A percentile compares a stretch with the other conserved stretches of the same genome.
Conservation (phyloP, 305 asterid genomes). For the Petunia hybrid region DNA sequence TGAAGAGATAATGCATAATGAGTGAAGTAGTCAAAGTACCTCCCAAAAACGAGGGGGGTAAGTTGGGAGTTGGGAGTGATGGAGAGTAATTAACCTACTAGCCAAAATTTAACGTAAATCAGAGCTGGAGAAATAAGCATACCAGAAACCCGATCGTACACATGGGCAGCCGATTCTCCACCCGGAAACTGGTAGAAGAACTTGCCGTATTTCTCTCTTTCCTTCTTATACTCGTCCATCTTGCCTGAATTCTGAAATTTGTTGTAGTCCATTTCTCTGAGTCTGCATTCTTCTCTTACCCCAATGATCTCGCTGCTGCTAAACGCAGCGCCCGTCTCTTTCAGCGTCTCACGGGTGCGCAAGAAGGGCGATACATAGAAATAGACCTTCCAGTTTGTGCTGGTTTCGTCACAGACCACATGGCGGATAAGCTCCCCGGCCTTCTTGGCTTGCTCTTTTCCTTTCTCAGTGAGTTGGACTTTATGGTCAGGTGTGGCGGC, state of each 20-base stretch:
- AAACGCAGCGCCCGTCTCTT: constrained; percentile 43
- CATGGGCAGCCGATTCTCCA: constrained; percentile 64
- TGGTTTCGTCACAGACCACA: constrained; percentile 35
- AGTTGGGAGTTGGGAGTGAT: no score
- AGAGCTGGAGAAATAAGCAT: constrained; percentile 15
- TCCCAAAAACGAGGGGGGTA: no score
- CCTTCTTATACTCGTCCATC: constrained; percentile 52
- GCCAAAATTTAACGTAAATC: no score
- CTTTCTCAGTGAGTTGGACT: constrained; percentile 49
- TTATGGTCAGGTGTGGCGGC: constrained; percentile 47
- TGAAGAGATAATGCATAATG: no score
- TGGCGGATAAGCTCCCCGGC: constrained; percentile 41
- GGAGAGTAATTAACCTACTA: no score
- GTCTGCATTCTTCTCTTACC: constrained; percentile 54
- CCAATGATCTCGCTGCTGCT: constrained; percentile 41
- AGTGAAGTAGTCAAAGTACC: no score
- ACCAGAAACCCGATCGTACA: constrained; percentile 54
- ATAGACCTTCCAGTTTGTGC: constrained; percentile 38
- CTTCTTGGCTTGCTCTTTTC: constrained; percentile 41
- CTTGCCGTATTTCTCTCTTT: constrained; percentile 49
- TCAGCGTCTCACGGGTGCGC: constrained; percentile 50
- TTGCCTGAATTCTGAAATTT: constrained; percentile 52
- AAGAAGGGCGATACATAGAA: constrained; percentile 56
- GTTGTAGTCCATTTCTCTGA: constrained; percentile 60
- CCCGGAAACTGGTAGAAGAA: constrained; percentile 54